These are phyloP conservation scores for Leccinum subgranulosum DNA, from an alignment of 768 basidiomycete genomes.

Conservation along the genomic window DNA sequence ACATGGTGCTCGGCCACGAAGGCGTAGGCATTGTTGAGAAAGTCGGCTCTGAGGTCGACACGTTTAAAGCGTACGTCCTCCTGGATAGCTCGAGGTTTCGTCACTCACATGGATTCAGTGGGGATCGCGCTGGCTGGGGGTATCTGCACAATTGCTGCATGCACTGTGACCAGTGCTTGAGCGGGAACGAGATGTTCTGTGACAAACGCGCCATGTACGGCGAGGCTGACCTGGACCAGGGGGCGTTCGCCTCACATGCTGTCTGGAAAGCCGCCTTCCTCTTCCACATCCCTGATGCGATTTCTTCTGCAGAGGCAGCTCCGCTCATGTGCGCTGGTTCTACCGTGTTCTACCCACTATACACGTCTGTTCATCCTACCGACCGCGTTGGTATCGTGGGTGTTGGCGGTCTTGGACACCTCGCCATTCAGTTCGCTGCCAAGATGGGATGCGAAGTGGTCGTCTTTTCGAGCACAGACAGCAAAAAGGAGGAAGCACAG, in stretches of 20 bases:
- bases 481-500: slow-evolving; percentile 32
- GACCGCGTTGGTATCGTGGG: slow-evolving; percentile 36
- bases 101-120: slow-evolving; percentile 16
- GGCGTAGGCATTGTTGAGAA: slow-evolving; percentile 35
- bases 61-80: slow-evolving; percentile 33
- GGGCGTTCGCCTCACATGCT: slow-evolving; percentile 35
- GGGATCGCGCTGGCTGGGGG: slow-evolving; percentile 38
- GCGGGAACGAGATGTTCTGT: slow-evolving; percentile 32
- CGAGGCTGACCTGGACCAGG: slow-evolving; percentile 26
- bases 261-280: slow-evolving; percentile 34
- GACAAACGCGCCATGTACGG: slow-evolving; percentile 25
- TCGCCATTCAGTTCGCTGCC: slow-evolving; percentile 37
- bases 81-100: background rate
- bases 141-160: slow-evolving; percentile 33
- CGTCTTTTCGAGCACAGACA: slow-evolving; percentile 33
- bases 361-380: slow-evolving; percentile 25
- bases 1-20: slow-evolving; percentile 41
- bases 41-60: slow-evolving; percentile 29
- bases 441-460: slow-evolving; percentile 40
- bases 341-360: slow-evolving; percentile 31
- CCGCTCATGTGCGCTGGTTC: slow-evolving; percentile 39
- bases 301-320: slow-evolving; percentile 30
- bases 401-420: slow-evolving; percentile 37
- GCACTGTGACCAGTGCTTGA: slow-evolving; percentile 33
- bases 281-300: slow-evolving; percentile 32